phyloP scores from a whole-genome alignment of 1,139 yeast genomes.

The Pneumocystis murina region DNA sequence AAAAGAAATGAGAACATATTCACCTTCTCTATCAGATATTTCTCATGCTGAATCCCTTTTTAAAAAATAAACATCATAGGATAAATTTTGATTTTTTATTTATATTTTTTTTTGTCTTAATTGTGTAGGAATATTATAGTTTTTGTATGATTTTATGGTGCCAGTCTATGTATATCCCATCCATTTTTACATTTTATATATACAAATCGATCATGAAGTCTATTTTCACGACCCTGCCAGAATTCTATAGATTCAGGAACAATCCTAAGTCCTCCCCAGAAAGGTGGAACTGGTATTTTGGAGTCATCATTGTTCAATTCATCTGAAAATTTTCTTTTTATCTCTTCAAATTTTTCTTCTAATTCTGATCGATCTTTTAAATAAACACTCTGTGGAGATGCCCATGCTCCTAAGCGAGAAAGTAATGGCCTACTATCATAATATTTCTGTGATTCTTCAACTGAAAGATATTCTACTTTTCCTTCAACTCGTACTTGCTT shows the following conservation, averaged over 20 bases:
- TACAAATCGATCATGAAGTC: constrained; percentile 82
- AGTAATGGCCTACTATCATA: constrained; percentile 83
- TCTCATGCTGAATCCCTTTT: constrained; percentile 10
- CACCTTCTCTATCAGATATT: constrained; percentile 23
- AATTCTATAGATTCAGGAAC: constrained; percentile 85
- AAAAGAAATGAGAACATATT: constrained; percentile 19
- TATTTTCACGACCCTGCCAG: constrained; percentile 88
- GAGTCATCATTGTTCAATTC: constrained; percentile 25
- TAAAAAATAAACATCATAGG: neutral
- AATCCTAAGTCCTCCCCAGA: constrained; percentile 88
- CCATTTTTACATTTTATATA: constrained; percentile 23
- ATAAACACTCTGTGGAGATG: constrained; percentile 68
- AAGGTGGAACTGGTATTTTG: constrained; percentile 69
- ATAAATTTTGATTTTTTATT: neutral
- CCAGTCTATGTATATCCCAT: neutral
- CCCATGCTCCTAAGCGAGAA: constrained; percentile 92
- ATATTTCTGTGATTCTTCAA: constrained; percentile 63
- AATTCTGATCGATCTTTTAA: constrained; percentile 47
- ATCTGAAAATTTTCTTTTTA: constrained; percentile 45
- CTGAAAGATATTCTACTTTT: constrained; percentile 50
- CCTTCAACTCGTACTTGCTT: constrained; percentile 94
- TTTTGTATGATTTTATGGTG: neutral
- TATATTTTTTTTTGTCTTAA: neutral
- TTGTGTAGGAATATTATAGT: neutral
- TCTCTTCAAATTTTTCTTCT: constrained; percentile 35